Evolutionary conservation across 1,284 basidiomycete species (phyloP).

Genomic region (Mycena sp.): DNA sequence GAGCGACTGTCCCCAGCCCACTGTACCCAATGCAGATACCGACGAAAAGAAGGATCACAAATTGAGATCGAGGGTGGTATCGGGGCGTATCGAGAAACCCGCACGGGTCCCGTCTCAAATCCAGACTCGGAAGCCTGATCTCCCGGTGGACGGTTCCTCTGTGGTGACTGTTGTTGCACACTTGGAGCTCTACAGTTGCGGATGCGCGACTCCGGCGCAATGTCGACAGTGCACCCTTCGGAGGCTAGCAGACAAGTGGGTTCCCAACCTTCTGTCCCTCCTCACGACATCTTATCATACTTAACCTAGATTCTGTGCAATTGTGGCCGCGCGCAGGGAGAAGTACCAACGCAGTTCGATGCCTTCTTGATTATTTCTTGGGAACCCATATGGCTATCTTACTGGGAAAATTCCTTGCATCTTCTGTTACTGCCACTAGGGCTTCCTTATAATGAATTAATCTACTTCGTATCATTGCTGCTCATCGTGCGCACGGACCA

Average conservation of each 20-base stretch:
- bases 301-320: constrained; percentile 15
- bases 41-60: neutral
- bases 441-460: neutral
- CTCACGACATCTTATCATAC: constrained; percentile 13
- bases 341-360: neutral
- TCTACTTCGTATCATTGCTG: neutral
- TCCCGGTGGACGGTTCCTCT: constrained; percentile 5
- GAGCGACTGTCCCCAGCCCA: neutral
- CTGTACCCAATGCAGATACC: neutral
- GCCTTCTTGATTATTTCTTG: neutral
- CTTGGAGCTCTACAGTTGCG: constrained; percentile 14
- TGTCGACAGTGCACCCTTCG: constrained; percentile 36
- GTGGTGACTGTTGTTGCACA: neutral
- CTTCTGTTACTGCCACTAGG: neutral
- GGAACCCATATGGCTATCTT: no score
- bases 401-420: no score
- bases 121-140: constrained; percentile 26
- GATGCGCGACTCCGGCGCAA: constrained; percentile 14
- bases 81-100: constrained; percentile 27
- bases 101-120: neutral
- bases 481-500: neutral
- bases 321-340: constrained; percentile 20
- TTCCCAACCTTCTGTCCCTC: constrained; percentile 9
- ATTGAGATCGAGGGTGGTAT: neutral
- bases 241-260: constrained; percentile 36